Percentiles rank a stretch among this genome's conserved stretches.
Evolutionary conservation across 2,329 filamentous ascomycete genomes (phyloP).

Genomic region (Graphiopsis chlorocephala): DNA sequence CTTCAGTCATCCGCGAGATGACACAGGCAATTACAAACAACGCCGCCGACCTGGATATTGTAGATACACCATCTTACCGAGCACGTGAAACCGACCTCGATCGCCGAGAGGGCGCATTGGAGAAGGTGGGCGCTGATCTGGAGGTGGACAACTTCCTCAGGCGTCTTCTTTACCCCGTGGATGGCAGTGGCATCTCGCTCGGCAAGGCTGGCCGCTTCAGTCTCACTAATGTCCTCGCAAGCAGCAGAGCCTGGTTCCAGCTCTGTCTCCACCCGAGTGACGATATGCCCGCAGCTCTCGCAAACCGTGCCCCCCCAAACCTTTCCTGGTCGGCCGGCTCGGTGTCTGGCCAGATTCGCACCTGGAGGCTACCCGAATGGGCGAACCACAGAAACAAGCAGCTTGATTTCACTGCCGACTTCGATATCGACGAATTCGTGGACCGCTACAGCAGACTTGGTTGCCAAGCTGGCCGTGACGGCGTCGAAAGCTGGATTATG

Average conservation of each 20-base stretch:
- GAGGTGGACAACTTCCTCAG: slow-evolving; percentile 81
- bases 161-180: slow-evolving; percentile 74
- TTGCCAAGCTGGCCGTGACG: slow-evolving; percentile 85
- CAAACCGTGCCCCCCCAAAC: slow-evolving; percentile 68
- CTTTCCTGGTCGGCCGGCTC: slow-evolving; percentile 90
- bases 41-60: slow-evolving; percentile 75
- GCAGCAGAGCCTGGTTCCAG: slow-evolving; percentile 94
- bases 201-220: slow-evolving; percentile 78
- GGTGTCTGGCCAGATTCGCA: slow-evolving; percentile 86
- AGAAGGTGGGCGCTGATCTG: slow-evolving; percentile 79
- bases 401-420: slow-evolving; percentile 94
- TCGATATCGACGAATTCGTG: slow-evolving; percentile 88
- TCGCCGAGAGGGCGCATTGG: slow-evolving; percentile 75
- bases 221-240: slow-evolving; percentile 68
- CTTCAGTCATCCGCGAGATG: slow-evolving; percentile 85
- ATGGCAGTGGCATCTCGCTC: slow-evolving; percentile 74
- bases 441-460: slow-evolving; percentile 79
- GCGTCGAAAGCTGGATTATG: slow-evolving; percentile 89
- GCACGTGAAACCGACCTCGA: slow-evolving; percentile 78
- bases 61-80: slow-evolving; percentile 62
- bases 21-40: slow-evolving; percentile 73
- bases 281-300: slow-evolving; percentile 71
- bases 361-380: slow-evolving; percentile 95
- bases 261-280: slow-evolving; percentile 89
- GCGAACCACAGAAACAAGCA: slow-evolving; percentile 87